phyloP scores from a whole-genome alignment of 768 basidiomycete species.

The Piloderma croceum region DNA sequence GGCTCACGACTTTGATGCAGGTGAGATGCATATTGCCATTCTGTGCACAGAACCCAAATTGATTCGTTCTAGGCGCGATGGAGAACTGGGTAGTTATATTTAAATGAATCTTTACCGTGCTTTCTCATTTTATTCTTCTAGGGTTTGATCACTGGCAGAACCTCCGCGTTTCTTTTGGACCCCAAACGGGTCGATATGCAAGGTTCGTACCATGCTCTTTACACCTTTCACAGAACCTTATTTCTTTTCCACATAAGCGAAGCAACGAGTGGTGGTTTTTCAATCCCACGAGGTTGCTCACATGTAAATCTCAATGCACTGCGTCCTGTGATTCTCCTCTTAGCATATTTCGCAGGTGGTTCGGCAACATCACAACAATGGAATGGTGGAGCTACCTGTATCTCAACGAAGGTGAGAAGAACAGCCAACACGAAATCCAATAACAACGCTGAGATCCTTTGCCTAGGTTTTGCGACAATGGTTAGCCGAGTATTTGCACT shows the following conservation, averaged over 20 bases:
- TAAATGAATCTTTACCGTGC: not conserved
- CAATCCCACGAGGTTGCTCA: constrained; percentile 87
- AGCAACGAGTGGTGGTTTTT: constrained; percentile 70
- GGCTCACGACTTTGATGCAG: constrained; percentile 86
- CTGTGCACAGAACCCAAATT: constrained; percentile 1
- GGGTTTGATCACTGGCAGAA: constrained; percentile 88
- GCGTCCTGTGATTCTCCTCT: no score
- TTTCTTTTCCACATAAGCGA: no score
- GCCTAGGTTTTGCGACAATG: constrained; percentile 75
- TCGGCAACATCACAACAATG: constrained; percentile 93
- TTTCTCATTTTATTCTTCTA: constrained; percentile 13
- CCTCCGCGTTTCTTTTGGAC: constrained; percentile 74
- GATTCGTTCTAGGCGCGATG: constrained; percentile 56
- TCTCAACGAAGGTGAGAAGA: constrained; percentile 61
- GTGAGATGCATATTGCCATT: constrained; percentile 26
- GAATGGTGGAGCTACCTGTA: constrained; percentile 87
- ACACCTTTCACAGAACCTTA: no score
- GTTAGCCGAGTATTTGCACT: constrained; percentile 32
- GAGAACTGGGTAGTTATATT: constrained; percentile 72
- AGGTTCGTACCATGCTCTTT: no score
- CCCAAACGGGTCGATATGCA: constrained; percentile 64
- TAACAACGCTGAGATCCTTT: constrained; percentile 2
- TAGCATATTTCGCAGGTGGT: constrained; percentile 38
- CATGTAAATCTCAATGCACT: constrained; percentile 44
- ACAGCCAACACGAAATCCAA: no score